Evolutionary conservation across 78 protist genomes (phyloP), one percentile per base, ranked within the genome.

Genomic region (Bigelowiella natans): DNA sequence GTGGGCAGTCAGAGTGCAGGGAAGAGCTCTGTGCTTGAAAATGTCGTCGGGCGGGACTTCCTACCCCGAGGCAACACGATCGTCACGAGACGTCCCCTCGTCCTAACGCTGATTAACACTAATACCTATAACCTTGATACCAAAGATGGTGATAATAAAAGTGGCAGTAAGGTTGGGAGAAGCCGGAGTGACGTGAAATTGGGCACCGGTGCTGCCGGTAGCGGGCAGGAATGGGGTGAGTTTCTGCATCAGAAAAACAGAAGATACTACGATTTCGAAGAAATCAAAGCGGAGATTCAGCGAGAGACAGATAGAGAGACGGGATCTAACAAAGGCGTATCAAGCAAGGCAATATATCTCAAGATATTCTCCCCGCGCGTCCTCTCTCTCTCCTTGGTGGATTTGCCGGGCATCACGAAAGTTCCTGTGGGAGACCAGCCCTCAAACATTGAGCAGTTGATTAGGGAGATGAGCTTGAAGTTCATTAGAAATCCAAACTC

Each of bases 341-440:
- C 96, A 18, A 1, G 93, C 7, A 88, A 82, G 83, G 98, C 99
- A 30, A 98, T 98, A 39, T 37, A 90, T 1, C 93, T 97, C 37
- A 92, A 82, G 40, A 90, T 98, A 30, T 93, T 34, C 88, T 96
- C 98, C 28, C 98, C 98, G 39, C 36, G 95, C 37, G 98, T 96
- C 3, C 85, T 98, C 39, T 94, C 96, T 90, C 93, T 98, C 82
- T 96, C 99, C 2, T 93, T 98, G 39, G 94, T 98, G 7, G 99
- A 98, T 88, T 83, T 96, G 37, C 99, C 99, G 2, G 99, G 99
- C 1, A 83, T 98, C 28, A 96, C 98, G 0, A 93, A 96, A 94
- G 73, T 51, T 18, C 95, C 98, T 11, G 95, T 95, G 28, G 97
- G 96, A 0, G 97, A 97, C 92, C 99, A 97, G 92, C 98, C 97